These are phyloP conservation scores for Pseudozyma thailandica DNA, from an alignment of 1,284 basidiomycete genomes.

Conservation along the genomic window DNA sequence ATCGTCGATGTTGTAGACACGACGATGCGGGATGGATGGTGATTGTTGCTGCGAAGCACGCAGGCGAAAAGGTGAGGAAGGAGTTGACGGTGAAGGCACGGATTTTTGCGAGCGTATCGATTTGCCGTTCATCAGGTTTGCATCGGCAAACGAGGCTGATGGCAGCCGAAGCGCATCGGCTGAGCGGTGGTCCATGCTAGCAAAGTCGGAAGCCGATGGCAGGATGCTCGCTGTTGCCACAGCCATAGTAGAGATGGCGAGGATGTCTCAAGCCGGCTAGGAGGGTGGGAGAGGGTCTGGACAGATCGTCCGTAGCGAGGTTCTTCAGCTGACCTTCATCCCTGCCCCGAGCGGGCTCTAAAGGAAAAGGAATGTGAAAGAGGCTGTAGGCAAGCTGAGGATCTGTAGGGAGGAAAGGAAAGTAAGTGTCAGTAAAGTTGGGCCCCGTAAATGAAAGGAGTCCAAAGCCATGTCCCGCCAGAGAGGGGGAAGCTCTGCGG, in stretches of 20 bases:
- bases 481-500: neutral
- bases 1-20: conserved; percentile 37
- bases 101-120: conserved; percentile 27
- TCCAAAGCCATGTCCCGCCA: neutral
- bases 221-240: conserved; percentile 36
- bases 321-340: conserved; percentile 22
- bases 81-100: conserved; percentile 27
- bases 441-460: neutral
- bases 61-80: conserved; percentile 21
- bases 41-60: conserved; percentile 14
- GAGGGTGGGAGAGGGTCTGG: neutral
- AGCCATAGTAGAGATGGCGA: conserved; percentile 28
- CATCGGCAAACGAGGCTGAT: conserved; percentile 9
- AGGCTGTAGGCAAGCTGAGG: neutral
- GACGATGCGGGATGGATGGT: conserved; percentile 35
- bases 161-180: conserved; percentile 27
- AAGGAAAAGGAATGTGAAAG: neutral
- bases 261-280: neutral
- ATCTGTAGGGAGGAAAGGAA: neutral
- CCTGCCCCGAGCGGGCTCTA: conserved; percentile 9
- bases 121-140: conserved; percentile 7
- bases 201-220: conserved; percentile 34
- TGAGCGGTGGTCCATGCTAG: conserved; percentile 32
- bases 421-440: neutral
- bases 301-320: conserved; percentile 1